phyloP scores from a whole-genome alignment of 768 basidiomycete species.

The Leccinum obscurum region DNA sequence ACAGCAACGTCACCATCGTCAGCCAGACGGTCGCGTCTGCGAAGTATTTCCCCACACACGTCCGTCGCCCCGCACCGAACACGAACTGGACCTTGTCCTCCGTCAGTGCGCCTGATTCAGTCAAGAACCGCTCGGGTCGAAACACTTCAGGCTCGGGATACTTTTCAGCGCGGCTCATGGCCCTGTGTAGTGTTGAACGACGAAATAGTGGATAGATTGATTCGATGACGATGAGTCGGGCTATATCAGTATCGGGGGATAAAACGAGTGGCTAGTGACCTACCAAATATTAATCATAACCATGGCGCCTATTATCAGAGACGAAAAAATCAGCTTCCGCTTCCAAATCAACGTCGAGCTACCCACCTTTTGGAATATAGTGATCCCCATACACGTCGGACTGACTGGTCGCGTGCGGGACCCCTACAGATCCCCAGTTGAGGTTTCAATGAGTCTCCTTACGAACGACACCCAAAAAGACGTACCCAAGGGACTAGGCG shows the following conservation, averaged over 20 bases:
- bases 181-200: not conserved
- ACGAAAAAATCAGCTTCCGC: not conserved
- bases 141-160: constrained; percentile 5
- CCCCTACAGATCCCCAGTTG: not conserved
- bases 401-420: constrained; percentile 16
- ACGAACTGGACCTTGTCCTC: constrained; percentile 1
- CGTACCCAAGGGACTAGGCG: constrained; percentile 12
- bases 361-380: constrained; percentile 22
- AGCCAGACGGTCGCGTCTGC: constrained; percentile 6
- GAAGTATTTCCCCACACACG: constrained; percentile 2
- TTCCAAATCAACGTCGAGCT: too few species aligned
- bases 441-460: not conserved
- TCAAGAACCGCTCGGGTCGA: constrained; percentile 4
- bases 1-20: constrained; percentile 6
- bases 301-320: not conserved
- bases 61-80: constrained; percentile 5
- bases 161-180: constrained; percentile 6
- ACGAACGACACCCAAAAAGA: not conserved
- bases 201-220: not conserved
- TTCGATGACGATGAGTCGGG: not conserved
- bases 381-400: constrained; percentile 22
- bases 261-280: not conserved
- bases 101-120: not conserved
- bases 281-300: constrained; percentile 5
- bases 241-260: not conserved